Evolutionary conservation across 805 yeast genomes (phyloP), one percentile per base, ranked within the genome.

Genomic region (Dipodascopsis tothii): DNA sequence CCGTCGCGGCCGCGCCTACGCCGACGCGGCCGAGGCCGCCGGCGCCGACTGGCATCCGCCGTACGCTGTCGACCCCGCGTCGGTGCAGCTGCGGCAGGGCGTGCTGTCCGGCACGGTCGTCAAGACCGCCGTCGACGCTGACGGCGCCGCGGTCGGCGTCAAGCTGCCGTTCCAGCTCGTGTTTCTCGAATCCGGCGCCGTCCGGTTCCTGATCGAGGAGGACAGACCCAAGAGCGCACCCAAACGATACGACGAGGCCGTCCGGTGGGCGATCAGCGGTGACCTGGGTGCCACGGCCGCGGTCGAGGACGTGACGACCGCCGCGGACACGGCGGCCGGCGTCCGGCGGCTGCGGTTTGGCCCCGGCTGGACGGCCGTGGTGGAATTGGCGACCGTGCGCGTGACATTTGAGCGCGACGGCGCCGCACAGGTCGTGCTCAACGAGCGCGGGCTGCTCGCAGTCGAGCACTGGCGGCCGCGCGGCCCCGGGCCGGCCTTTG

Each of bases 121-220:
- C 9, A 84, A 83, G 51, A 50, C 47, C 5, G 23, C 45, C 22
- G 11, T 20, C 5, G 41, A 25, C 18, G 22, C 33, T 18, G 30
- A 35, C 7, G 43, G 39, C 17, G 33, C 21, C 11, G 32, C 34
- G 6, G 32, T 21, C 17, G 25, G 21, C 9, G 61, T 74, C 1
- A 63, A 58, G 30, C 67, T 88, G 16, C 81, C 84, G 0, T 75
- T 85, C 52, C 63, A 66, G 6, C 49, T 87, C 4, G 70, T 73
- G 3, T 59, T 84, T n/a, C 59, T 83, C 33, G 70, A 71, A 28
- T 75, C 74, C 35, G 72, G 75, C 37, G 72, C 72, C 43, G 61
- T 84, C n/a, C 67, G 95, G 43, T 65, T 87, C 39, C 67, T 71
- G 28, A 60, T 88, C 14, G 83, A 84, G 59, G 96, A 87, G 63